Evolutionary conservation across 2,329 filamentous ascomycete species (phyloP), one percentile per base, ranked within the genome.

Genomic region (Stagonosporopsis vannaccii): DNA sequence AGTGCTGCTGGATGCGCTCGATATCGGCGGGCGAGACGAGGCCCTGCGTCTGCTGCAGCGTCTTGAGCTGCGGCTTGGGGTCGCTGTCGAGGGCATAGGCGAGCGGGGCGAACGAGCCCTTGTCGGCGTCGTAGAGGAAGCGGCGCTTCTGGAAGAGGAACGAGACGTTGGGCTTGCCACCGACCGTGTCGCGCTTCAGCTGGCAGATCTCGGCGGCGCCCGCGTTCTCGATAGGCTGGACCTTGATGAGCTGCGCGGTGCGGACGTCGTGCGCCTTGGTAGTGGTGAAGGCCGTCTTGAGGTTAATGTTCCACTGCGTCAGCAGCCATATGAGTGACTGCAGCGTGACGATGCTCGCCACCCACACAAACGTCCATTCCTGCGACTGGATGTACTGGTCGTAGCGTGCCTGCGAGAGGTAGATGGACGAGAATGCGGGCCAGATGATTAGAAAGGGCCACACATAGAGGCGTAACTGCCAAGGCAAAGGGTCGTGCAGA

Each of bases 101-200:
- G 55, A 98, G 82, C 23, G 94, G 91, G 46, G 88, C 84, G 75
- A 99, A 99, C n/a, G 84, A 84, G 59, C 89, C 85, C 62, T 82
- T 85, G 37, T 87, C 84, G 45, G 86, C 77, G 63, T 91, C 82
- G 81, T 92, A 97, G 61, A 97, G 85, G 75, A 99, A 99, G 33
- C 94, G 90, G 68, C 95, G 91, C 82, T 99, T 99, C 81, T 99
- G 95, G 81, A 99, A 99, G 54, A 97, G 82, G 79, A 99, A 99
- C 9, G 92, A 97, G 12, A 89, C 78, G 64, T 88, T 93, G 53
- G 85, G 82, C 80, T 91, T 91, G 67, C 87, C 90, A 61, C 86
- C 90, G 60, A 85, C 88, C 75, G 86, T 89, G 68, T 97, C 92
- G 71, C 87, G 87, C 62, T 90, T 78, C 60, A 99, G 82, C 61